phyloP scores from a whole-genome alignment of 305 asterid species.

The Fraxinus baroniana region DNA sequence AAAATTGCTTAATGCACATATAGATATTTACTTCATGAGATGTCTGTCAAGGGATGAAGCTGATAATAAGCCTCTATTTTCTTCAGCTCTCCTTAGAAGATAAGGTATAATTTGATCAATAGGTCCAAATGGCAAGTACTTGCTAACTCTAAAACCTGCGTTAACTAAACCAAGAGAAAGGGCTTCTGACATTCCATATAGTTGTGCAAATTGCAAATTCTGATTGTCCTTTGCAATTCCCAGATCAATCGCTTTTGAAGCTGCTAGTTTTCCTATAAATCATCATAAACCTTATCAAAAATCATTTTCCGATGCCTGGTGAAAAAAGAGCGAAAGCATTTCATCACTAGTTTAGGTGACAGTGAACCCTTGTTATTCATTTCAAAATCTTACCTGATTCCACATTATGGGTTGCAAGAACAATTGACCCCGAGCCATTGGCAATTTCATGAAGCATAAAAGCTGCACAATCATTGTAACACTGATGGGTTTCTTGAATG shows the following conservation, averaged over 20 bases:
- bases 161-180: slow-evolving; percentile 61
- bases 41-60: slow-evolving; percentile 51
- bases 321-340: not conserved
- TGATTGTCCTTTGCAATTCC: slow-evolving; percentile 46
- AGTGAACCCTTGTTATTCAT: not conserved
- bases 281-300: not conserved
- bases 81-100: slow-evolving; percentile 83
- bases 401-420: slow-evolving; percentile 87
- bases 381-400: slow-evolving; percentile 54
- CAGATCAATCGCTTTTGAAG: slow-evolving; percentile 46
- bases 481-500: slow-evolving; percentile 51
- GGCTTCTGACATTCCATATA: slow-evolving; percentile 79
- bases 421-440: slow-evolving; percentile 54
- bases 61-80: slow-evolving; percentile 68
- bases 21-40: slow-evolving; percentile 51
- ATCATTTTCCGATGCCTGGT: not conserved
- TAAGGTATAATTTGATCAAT: slow-evolving; percentile 80
- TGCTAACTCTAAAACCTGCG: slow-evolving; percentile 75
- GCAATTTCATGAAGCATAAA: slow-evolving; percentile 57
- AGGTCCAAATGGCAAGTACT: slow-evolving; percentile 80
- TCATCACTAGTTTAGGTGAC: not conserved
- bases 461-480: slow-evolving; percentile 53
- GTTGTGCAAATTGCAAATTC: slow-evolving; percentile 69
- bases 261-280: slow-evolving; percentile 59
- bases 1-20: not conserved